Conservation (phyloP, 495 filamentous ascomycete genomes). For the Aspergillus biplanus region DNA sequence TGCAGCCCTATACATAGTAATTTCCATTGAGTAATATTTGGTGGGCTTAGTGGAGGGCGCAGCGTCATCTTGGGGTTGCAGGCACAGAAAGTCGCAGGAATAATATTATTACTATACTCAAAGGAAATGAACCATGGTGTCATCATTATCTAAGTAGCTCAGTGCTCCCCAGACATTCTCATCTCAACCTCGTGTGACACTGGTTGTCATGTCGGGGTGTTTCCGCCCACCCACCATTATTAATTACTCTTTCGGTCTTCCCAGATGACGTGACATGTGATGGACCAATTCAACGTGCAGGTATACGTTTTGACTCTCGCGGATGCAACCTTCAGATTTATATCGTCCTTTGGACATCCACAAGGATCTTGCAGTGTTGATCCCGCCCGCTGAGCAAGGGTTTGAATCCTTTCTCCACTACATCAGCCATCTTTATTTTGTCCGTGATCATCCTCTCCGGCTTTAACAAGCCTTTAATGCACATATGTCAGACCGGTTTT, state of each 20-base stretch:
- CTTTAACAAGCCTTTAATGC: conserved; percentile 48
- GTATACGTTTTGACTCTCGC: too few relatives aligned
- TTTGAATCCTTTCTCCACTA: conserved; percentile 62
- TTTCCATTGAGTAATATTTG: too few relatives aligned
- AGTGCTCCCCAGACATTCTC: neutral
- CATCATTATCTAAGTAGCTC: neutral
- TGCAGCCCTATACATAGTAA: conserved; percentile 11
- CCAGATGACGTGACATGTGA: too few relatives aligned
- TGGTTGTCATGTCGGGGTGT: too few relatives aligned
- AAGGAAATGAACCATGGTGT: neutral
- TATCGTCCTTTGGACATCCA: conserved; percentile 24
- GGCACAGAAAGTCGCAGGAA: neutral
- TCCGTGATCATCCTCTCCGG: conserved; percentile 61
- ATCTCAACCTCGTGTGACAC: too few relatives aligned
- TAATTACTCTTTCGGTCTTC: neutral
- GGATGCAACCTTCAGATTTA: too few relatives aligned
- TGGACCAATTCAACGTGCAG: too few relatives aligned
- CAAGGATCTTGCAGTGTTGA: conserved; percentile 49
- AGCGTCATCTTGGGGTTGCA: too few relatives aligned
- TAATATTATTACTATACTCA: neutral
- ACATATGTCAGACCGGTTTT: neutral
- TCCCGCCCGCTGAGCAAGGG: conserved; percentile 58
- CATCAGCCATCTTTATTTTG: conserved; percentile 54
- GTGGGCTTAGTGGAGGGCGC: too few relatives aligned
- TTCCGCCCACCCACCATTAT: neutral